These are phyloP conservation scores for Acanthamoeba lenticulata DNA, from an alignment of 208 protist genomes.

Conservation along the genomic window DNA sequence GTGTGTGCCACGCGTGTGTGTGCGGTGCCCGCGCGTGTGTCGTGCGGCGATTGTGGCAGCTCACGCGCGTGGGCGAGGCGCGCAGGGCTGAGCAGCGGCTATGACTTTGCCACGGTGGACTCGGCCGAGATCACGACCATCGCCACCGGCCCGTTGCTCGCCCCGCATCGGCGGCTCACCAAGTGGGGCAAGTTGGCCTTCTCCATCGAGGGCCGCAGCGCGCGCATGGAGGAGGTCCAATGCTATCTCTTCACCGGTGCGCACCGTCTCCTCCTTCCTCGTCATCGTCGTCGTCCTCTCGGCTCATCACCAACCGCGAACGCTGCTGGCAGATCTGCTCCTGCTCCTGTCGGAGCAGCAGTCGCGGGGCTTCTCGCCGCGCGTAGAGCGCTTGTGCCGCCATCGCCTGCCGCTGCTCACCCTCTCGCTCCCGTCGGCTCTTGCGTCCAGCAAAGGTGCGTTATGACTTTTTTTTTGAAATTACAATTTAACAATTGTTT, in stretches of 20 bases:
- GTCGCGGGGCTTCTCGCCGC: not conserved
- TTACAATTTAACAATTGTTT: not conserved
- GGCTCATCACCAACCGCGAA: not conserved
- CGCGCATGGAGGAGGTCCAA: not conserved
- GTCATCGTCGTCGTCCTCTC: not conserved
- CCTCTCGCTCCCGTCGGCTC: not conserved
- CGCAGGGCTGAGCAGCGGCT: not conserved
- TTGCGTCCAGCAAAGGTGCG: not conserved
- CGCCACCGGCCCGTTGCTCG: not conserved
- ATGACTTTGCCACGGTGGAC: not conserved
- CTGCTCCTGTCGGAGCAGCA: not conserved
- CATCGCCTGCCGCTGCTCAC: not conserved
- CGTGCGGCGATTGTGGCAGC: too few relatives aligned
- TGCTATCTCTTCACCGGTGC: constrained; percentile 13
- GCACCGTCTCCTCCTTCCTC: not conserved
- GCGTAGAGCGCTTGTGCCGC: not conserved
- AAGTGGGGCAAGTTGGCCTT: not conserved
- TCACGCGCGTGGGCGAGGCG: too few relatives aligned
- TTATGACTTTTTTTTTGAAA: not conserved
- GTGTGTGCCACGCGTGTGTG: not conserved
- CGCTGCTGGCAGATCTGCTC: not conserved
- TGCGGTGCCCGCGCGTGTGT: not conserved
- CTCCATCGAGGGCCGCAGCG: not conserved
- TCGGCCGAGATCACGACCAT: constrained; percentile 7
- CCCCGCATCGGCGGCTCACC: not conserved